These are phyloP conservation scores for Peronospora farinosa DNA, from an alignment of 352 stramenopile species.

Conservation along the genomic window DNA sequence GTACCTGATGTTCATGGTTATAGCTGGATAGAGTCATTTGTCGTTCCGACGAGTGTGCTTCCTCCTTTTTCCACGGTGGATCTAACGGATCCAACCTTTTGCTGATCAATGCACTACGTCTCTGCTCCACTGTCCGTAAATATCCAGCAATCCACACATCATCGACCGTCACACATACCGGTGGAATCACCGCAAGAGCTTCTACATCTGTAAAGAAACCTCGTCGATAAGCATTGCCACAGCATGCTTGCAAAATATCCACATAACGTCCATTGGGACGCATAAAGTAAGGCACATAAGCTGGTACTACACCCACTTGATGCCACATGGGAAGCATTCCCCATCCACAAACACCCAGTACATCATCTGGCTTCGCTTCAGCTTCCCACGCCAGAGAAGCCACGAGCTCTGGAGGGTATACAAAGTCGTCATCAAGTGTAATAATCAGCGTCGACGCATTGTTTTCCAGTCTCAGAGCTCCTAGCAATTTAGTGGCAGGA, in stretches of 20 bases:
- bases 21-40: conserved; percentile 76
- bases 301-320: conserved; percentile 64
- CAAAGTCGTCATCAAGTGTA: conserved; percentile 80
- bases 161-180: conserved; percentile 71
- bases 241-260: conserved; percentile 69
- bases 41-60: conserved; percentile 32
- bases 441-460: conserved; percentile 67
- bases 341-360: conserved; percentile 71
- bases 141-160: conserved; percentile 82
- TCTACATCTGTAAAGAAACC: conserved; percentile 72
- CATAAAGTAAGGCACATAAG: conserved; percentile 83
- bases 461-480: conserved; percentile 50
- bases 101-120: conserved; percentile 59
- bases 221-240: conserved; percentile 64
- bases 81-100: conserved; percentile 69
- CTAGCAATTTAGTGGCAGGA: conserved; percentile 71
- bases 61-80: conserved; percentile 58
- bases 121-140: conserved; percentile 56
- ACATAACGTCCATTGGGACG: conserved; percentile 60
- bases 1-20: conserved; percentile 74
- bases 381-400: conserved; percentile 68
- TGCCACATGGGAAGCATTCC: conserved; percentile 73
- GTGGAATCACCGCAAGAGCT: conserved; percentile 55
- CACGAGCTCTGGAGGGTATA: conserved; percentile 58
- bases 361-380: conserved; percentile 46